phyloP scores from a whole-genome alignment of 2,329 filamentous ascomycete species.

The Tolypocladium guangdongense region DNA sequence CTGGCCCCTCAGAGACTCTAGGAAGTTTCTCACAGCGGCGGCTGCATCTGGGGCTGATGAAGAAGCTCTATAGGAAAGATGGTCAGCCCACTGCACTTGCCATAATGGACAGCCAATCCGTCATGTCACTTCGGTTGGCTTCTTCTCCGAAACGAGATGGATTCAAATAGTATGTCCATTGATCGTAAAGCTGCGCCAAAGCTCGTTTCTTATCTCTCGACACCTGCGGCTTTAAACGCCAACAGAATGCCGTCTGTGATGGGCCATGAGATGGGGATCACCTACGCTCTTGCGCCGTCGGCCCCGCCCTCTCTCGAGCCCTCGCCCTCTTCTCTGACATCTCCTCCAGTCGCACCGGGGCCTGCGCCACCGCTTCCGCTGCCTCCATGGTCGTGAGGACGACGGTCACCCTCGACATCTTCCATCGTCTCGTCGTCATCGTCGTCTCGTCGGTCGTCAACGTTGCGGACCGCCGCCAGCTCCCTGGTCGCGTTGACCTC shows the following conservation, averaged over 20 bases:
- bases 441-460: constrained; percentile 37
- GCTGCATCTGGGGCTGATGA: constrained; percentile 57
- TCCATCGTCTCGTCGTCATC: constrained; percentile 45
- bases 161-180: constrained; percentile 21
- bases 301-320: constrained; percentile 84
- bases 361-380: constrained; percentile 71
- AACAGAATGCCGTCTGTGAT: constrained; percentile 12
- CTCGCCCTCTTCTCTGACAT: constrained; percentile 82
- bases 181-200: constrained; percentile 8
- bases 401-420: constrained; percentile 58
- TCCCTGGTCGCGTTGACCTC: constrained; percentile 71
- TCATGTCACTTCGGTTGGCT: constrained; percentile 8
- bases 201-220: constrained; percentile 5
- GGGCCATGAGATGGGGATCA: constrained; percentile 31
- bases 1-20: constrained; percentile 64
- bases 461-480: constrained; percentile 51
- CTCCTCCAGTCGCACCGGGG: constrained; percentile 77
- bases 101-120: not conserved
- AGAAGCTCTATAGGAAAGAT: constrained; percentile 40
- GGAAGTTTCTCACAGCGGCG: constrained; percentile 74
- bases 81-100: constrained; percentile 27
- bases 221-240: constrained; percentile 5
- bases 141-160: constrained; percentile 16
- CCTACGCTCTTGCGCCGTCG: constrained; percentile 99
- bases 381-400: constrained; percentile 43